Evolutionary conservation across 1,139 yeast species (phyloP).

Genomic region (Nakaseomyces delphensis): DNA sequence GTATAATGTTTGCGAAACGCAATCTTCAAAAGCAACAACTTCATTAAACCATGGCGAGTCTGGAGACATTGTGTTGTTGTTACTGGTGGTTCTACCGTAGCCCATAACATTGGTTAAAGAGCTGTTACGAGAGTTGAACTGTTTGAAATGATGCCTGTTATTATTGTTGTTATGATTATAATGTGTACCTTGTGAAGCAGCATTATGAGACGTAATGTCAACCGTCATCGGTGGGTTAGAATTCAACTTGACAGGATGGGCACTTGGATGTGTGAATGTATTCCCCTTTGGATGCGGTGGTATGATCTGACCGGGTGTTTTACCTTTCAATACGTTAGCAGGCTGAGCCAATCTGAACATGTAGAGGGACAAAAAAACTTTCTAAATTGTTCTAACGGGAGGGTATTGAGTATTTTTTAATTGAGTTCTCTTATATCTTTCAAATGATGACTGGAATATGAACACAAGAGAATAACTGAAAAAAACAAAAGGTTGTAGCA

Average conservation of each 20-base stretch:
- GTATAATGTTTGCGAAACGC: slow-evolving; percentile 35
- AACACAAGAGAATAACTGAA: too few species aligned
- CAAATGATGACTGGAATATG: background rate
- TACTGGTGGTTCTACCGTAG: slow-evolving; percentile 8
- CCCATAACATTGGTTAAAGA: slow-evolving; percentile 26
- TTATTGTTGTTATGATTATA: slow-evolving; percentile 8
- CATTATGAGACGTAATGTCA: slow-evolving; percentile 2
- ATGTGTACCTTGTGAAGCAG: slow-evolving; percentile 6
- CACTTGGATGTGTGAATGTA: slow-evolving; percentile 6
- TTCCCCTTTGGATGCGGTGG: slow-evolving; percentile 8
- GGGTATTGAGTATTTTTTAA: too few species aligned
- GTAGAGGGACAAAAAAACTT: too few species aligned
- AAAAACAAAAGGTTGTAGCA: background rate
- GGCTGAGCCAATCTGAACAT: slow-evolving; percentile 27
- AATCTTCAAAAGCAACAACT: slow-evolving; percentile 40
- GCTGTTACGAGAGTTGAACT: slow-evolving; percentile 5
- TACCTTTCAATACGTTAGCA: slow-evolving; percentile 23
- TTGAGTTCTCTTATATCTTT: background rate
- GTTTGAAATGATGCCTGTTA: slow-evolving; percentile 7
- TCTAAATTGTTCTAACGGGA: too few species aligned
- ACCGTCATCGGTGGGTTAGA: slow-evolving; percentile 2
- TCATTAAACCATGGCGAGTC: slow-evolving; percentile 38
- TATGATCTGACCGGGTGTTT: slow-evolving; percentile 22
- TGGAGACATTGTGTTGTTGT: slow-evolving; percentile 16
- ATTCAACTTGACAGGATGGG: background rate